phyloP scores from a whole-genome alignment of 2,329 filamentous ascomycete genomes.

The Trichoderma brevicompactum region DNA sequence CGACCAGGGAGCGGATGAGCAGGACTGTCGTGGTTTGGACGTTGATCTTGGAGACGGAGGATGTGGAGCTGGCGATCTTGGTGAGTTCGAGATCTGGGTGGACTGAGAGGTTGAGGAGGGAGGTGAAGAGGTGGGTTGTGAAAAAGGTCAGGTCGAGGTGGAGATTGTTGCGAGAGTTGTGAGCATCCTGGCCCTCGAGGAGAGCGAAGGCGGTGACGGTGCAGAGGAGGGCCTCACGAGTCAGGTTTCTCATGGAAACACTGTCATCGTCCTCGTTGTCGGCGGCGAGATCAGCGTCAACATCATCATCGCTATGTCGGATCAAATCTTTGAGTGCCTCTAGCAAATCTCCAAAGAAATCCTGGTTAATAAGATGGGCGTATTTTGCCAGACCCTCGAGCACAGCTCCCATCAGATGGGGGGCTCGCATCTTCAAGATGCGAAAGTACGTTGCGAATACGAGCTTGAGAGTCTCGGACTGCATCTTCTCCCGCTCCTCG shows the following conservation, averaged over 20 bases:
- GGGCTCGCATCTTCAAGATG: conserved; percentile 80
- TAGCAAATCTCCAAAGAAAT: conserved; percentile 96
- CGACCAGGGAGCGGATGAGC: conserved; percentile 82
- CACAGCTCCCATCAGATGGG: conserved; percentile 93
- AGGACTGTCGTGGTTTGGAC: conserved; percentile 93
- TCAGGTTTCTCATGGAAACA: conserved; percentile 65
- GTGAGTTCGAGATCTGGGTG: conserved; percentile 87
- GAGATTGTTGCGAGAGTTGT: conserved; percentile 78
- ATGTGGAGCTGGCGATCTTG: conserved; percentile 45
- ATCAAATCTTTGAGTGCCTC: conserved; percentile 95
- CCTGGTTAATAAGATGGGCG: conserved; percentile 95
- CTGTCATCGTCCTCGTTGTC: conserved; percentile 46
- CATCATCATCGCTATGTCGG: conserved; percentile 67
- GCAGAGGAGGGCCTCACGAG: conserved; percentile 87
- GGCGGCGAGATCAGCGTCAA: conserved; percentile 39
- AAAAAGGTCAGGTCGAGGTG: conserved; percentile 95
- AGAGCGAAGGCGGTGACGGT: conserved; percentile 97
- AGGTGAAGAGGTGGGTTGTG: conserved; percentile 89
- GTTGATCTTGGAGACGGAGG: conserved; percentile 72
- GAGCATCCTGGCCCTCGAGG: conserved; percentile 88
- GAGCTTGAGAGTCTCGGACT: conserved; percentile 92
- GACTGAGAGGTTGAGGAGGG: conserved; percentile 75
- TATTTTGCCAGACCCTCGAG: conserved; percentile 93
- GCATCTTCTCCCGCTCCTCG: conserved; percentile 91
- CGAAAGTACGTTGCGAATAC: conserved; percentile 96